A percentile compares a stretch with the other conserved stretches of the same genome.
Evolutionary conservation across 1,284 basidiomycete species (phyloP).

Genomic region (Papiliotrema laurentii): DNA sequence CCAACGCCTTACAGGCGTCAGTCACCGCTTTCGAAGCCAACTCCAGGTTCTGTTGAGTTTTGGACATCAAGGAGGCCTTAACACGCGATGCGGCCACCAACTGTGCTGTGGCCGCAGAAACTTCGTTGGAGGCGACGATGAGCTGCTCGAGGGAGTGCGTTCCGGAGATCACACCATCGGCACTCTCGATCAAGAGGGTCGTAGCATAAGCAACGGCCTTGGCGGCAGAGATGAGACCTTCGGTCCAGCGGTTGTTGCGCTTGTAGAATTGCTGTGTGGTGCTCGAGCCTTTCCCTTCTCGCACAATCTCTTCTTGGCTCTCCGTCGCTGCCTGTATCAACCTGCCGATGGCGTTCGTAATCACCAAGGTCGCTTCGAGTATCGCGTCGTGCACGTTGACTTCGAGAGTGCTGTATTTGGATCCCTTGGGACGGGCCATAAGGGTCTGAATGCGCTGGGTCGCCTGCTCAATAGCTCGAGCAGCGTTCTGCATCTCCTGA

Average conservation of each 20-base stretch:
- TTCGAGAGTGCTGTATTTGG: slow-evolving; percentile 82
- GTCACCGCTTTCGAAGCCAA: slow-evolving; percentile 96
- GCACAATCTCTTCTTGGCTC: slow-evolving; percentile 96
- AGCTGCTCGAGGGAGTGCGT: slow-evolving; percentile 97
- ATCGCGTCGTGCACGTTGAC: slow-evolving; percentile 98
- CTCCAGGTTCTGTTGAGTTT: slow-evolving; percentile 94
- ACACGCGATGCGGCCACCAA: slow-evolving; percentile 97
- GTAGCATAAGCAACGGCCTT: slow-evolving; percentile 97
- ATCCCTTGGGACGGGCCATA: slow-evolving; percentile 77
- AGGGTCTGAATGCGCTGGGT: slow-evolving; percentile 85
- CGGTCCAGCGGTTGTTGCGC: slow-evolving; percentile 99
- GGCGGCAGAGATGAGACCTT: slow-evolving; percentile 96
- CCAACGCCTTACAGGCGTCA: slow-evolving; percentile 95
- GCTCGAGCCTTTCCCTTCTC: slow-evolving; percentile 86
- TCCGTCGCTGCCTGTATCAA: slow-evolving; percentile 96
- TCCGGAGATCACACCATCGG: slow-evolving; percentile 94
- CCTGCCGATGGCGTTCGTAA: slow-evolving; percentile 89
- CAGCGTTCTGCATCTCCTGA: slow-evolving; percentile 91
- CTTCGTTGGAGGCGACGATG: slow-evolving; percentile 98
- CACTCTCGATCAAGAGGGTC: slow-evolving; percentile 92
- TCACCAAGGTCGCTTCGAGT: slow-evolving; percentile 84
- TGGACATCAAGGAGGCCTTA: slow-evolving; percentile 97
- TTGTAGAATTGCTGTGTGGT: slow-evolving; percentile 98
- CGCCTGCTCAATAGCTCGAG: slow-evolving; percentile 87
- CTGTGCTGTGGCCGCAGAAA: slow-evolving; percentile 93